Percentiles rank a stretch among this genome's conserved stretches.
Evolutionary conservation across 1,284 basidiomycete genomes (phyloP).

Genomic region (Quambalaria eucalypti): DNA sequence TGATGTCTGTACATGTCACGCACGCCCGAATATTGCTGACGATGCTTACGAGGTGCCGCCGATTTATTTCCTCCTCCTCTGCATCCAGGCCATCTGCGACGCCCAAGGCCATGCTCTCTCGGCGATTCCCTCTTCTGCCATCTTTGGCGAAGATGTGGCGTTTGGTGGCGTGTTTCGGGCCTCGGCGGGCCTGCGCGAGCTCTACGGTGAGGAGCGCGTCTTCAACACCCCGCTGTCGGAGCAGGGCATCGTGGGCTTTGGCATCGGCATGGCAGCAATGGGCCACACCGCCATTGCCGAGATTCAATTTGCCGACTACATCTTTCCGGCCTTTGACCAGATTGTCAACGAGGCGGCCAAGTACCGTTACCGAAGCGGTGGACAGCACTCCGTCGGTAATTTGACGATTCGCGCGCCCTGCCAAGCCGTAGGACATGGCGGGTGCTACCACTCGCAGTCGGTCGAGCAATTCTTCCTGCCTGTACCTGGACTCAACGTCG

Average conservation of each 20-base stretch:
- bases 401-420: conserved; percentile 67
- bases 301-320: conserved; percentile 57
- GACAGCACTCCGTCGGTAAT: conserved; percentile 70
- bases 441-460: conserved; percentile 84
- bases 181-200: conserved; percentile 80
- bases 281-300: conserved; percentile 91
- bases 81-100: conserved; percentile 31
- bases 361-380: conserved; percentile 78
- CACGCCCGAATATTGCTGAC: no score
- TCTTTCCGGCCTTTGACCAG: conserved; percentile 50
- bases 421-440: conserved; percentile 50
- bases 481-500: conserved; percentile 79
- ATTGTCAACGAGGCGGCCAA: conserved; percentile 94
- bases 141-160: conserved; percentile 52
- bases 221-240: conserved; percentile 34
- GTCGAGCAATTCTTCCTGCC: conserved; percentile 84
- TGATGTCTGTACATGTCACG: no score
- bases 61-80: neutral
- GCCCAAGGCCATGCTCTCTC: conserved; percentile 31
- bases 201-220: conserved; percentile 61
- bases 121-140: conserved; percentile 67
- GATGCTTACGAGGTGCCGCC: no score
- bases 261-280: conserved; percentile 81
- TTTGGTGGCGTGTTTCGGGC: conserved; percentile 89
- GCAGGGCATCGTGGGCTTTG: conserved; percentile 86